Conservation (phyloP, 768 basidiomycete genomes). For the Pisolithus microcarpus region DNA sequence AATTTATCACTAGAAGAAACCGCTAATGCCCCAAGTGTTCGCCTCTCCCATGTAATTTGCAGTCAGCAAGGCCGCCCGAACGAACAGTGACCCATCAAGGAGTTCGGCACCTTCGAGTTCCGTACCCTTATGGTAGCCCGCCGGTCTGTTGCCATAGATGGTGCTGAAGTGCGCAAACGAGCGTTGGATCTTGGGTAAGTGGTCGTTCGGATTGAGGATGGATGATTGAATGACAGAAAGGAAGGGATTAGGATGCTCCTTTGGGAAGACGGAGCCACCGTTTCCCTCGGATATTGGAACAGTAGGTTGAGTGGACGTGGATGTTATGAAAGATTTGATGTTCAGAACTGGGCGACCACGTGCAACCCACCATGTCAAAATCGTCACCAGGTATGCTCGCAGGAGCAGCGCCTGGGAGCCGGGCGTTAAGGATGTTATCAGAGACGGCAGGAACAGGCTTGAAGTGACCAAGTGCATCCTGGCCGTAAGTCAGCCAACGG, state of each 20-base stretch:
- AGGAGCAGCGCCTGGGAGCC: slow-evolving; percentile 20
- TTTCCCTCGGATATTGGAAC: background rate
- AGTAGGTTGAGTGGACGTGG: slow-evolving; percentile 9
- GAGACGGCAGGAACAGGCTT: slow-evolving; percentile 22
- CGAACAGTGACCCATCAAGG: slow-evolving; percentile 32
- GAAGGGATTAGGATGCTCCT: slow-evolving; percentile 28
- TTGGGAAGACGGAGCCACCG: background rate
- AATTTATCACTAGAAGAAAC: background rate
- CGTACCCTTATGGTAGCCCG: slow-evolving; percentile 23
- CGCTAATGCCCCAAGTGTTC: slow-evolving; percentile 21
- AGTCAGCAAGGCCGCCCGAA: slow-evolving; percentile 25
- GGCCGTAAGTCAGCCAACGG: no score
- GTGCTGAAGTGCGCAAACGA: slow-evolving; percentile 27
- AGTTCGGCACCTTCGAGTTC: slow-evolving; percentile 25
- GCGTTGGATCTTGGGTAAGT: slow-evolving; percentile 28
- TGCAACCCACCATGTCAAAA: slow-evolving; percentile 24
- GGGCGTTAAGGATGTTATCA: slow-evolving; percentile 12
- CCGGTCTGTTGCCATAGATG: slow-evolving; percentile 22
- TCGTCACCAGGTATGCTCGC: slow-evolving; percentile 20
- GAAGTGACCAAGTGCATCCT: slow-evolving; percentile 28
- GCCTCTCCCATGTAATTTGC: slow-evolving; percentile 32
- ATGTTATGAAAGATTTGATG: slow-evolving; percentile 26
- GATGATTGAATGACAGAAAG: slow-evolving; percentile 32
- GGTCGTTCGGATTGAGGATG: slow-evolving; percentile 30
- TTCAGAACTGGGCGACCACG: slow-evolving; percentile 25